phyloP scores from a whole-genome alignment of 169 alveolate genomes.

The Blepharisma undulans region DNA sequence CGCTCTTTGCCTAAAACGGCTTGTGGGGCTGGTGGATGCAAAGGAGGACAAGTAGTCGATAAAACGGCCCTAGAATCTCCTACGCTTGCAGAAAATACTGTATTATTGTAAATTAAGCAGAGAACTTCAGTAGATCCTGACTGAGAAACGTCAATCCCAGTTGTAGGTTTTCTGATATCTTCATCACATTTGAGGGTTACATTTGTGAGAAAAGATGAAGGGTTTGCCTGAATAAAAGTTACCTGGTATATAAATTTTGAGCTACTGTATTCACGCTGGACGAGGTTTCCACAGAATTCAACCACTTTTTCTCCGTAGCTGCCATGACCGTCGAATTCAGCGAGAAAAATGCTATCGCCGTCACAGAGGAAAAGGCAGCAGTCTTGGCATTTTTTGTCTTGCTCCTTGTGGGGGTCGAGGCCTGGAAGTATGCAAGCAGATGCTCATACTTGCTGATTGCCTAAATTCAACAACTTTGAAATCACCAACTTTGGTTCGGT shows the following conservation, averaged over 20 bases:
- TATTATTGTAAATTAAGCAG: not conserved
- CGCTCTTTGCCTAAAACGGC: slow-evolving; percentile 12
- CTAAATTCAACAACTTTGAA: not conserved
- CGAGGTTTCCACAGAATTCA: not conserved
- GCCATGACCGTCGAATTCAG: slow-evolving; percentile 34
- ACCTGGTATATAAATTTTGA: not conserved
- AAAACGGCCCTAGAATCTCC: slow-evolving; percentile 46
- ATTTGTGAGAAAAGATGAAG: not conserved
- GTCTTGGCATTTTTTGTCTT: slow-evolving; percentile 35
- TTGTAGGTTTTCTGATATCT: slow-evolving; percentile 1
- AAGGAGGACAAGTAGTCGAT: not conserved
- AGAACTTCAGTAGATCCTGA: slow-evolving; percentile 42
- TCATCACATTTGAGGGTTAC: slow-evolving; percentile 1
- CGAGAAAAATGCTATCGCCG: not conserved
- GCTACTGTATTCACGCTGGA: not conserved
- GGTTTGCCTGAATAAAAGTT: not conserved
- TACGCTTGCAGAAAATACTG: slow-evolving; percentile 22
- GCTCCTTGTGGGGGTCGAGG: slow-evolving; percentile 26
- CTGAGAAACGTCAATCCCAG: not conserved
- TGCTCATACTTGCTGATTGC: not conserved
- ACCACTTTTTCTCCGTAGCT: slow-evolving; percentile 25
- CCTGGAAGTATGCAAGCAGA: slow-evolving; percentile 39
- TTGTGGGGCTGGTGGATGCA: not conserved
- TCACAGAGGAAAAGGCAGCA: slow-evolving; percentile 4
- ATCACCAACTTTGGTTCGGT: slow-evolving; percentile 7